These are phyloP conservation scores for Thelonectria blattea DNA, from an alignment of 2,329 filamentous ascomycete species.

Conservation along the genomic window DNA sequence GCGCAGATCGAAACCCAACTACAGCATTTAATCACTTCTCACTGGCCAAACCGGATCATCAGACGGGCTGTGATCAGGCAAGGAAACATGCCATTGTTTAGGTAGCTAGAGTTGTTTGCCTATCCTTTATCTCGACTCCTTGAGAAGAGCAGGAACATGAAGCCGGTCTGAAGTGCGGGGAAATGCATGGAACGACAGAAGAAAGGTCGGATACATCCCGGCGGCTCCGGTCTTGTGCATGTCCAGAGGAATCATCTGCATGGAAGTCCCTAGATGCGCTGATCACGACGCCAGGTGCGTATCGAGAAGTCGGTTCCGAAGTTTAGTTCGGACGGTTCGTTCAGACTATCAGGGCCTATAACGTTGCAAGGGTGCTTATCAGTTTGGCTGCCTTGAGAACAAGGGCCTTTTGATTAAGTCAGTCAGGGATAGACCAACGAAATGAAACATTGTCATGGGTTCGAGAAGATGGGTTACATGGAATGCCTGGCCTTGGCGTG, in stretches of 20 bases:
- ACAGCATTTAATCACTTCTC: constrained; percentile 3
- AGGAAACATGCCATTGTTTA: constrained; percentile 7
- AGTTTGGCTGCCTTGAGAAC: background rate
- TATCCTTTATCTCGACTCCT: constrained; percentile 2
- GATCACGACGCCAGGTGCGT: background rate
- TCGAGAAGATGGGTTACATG: background rate
- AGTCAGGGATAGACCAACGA: constrained; percentile 9
- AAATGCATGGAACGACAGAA: too few relatives aligned
- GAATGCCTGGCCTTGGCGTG: background rate
- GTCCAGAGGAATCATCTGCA: background rate
- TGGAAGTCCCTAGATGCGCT: background rate
- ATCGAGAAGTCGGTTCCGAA: constrained; percentile 9
- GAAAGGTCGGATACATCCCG: background rate
- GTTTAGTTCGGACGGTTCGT: background rate
- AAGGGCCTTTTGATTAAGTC: constrained; percentile 2
- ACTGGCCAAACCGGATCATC: background rate
- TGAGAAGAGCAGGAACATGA: constrained; percentile 1
- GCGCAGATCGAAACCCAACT: background rate
- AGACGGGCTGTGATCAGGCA: background rate
- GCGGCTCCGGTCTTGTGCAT: constrained; percentile 9
- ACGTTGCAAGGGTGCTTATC: constrained; percentile 8
- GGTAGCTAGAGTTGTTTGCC: constrained; percentile 2
- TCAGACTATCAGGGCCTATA: background rate
- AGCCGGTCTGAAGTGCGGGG: constrained; percentile 11
- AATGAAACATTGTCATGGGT: too few relatives aligned